Percentiles rank a stretch among this genome's conserved stretches.
Evolutionary conservation across 352 stramenopile species (phyloP).

Genomic region (Thalassiosira mediterranea): DNA sequence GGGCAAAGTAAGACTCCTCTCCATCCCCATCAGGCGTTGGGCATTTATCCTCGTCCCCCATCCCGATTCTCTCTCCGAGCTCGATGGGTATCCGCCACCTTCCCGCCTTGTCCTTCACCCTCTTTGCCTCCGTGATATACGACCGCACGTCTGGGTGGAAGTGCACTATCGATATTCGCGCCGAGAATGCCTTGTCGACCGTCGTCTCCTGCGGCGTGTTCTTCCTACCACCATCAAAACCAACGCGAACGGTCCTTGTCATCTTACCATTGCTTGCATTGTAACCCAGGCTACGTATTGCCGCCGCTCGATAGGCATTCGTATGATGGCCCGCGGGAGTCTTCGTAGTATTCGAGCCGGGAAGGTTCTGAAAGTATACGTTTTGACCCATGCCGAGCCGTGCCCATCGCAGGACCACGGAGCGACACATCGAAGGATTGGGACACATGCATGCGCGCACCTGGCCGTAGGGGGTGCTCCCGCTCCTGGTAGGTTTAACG

Average conservation of each 20-base stretch:
- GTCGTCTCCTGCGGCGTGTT: too few species aligned
- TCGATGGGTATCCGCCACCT: slow-evolving; percentile 28
- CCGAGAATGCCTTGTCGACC: neutral
- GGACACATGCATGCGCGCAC: neutral
- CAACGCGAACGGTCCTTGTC: too few species aligned
- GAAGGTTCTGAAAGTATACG: neutral
- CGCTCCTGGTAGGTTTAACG: too few species aligned
- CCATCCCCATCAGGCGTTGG: slow-evolving; percentile 17
- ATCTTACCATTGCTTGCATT: neutral
- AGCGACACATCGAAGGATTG: neutral
- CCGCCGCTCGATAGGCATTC: too few species aligned
- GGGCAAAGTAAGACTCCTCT: slow-evolving; percentile 21
- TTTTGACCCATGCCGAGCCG: neutral
- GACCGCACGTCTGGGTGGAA: slow-evolving; percentile 16
- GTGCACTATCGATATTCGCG: slow-evolving; percentile 11
- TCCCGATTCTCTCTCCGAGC: slow-evolving; percentile 19
- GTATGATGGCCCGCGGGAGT: too few species aligned
- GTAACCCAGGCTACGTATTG: neutral
- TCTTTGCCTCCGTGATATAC: slow-evolving; percentile 7
- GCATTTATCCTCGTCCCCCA: slow-evolving; percentile 19
- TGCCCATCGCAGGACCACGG: neutral
- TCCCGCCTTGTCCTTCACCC: slow-evolving; percentile 9
- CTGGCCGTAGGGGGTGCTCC: neutral
- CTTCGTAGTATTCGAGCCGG: neutral
- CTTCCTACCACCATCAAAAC: too few species aligned